Base-by-base conservation (phyloP, 1,284 basidiomycete species). In the Cerrena zonata region DNA sequence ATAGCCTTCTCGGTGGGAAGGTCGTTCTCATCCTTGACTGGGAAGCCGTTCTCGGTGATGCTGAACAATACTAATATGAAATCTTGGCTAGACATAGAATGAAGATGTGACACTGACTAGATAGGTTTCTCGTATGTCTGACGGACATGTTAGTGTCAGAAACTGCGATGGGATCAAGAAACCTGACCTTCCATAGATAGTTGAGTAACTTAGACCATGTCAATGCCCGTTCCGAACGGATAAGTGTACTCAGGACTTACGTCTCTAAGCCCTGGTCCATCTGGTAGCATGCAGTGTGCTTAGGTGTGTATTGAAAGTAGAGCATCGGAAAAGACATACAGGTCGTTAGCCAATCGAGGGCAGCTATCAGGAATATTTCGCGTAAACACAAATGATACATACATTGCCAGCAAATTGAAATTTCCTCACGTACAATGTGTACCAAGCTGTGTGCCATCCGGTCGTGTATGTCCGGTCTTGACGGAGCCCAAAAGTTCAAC, bases 11-110 rank as follows among this genome's bases (percentile, higher is more conserved):
- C 74, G 2, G 74, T 59, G 0, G 79, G 59, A 54, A 80, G 71
- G 12, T 58, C 61, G 59, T 75, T 71, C 64, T 91, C 88, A 58
- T 78, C 76, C 62, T 82, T 84, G 53, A 80, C 79, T 1, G 84
- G 73, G 60, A 86, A 89, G 0, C 86, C 85, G 61, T 87, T 86
- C 65, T 88, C 83, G 2, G 82, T 86, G 19, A 85, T 76, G 55
- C 79, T 82, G 52, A 1, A 37, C 18, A 10, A 18, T 19, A 22
- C 15, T 45, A 36, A n/a, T n/a, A 18, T 19, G 46, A 12, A 13
- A 13, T 19, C 15, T 21, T 26, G 18, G 15, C 34, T 13, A 44
- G 7, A 26, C 22, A 34, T n/a, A 2, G 13, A 36, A 2, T 25
- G 26, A 5, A 15, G 40, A 37, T n/a, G n/a, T n/a, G n/a, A n/a